Evolutionary conservation across 2,329 filamentous ascomycete genomes (phyloP).

Genomic region (Aspergillus pseudotamarii): DNA sequence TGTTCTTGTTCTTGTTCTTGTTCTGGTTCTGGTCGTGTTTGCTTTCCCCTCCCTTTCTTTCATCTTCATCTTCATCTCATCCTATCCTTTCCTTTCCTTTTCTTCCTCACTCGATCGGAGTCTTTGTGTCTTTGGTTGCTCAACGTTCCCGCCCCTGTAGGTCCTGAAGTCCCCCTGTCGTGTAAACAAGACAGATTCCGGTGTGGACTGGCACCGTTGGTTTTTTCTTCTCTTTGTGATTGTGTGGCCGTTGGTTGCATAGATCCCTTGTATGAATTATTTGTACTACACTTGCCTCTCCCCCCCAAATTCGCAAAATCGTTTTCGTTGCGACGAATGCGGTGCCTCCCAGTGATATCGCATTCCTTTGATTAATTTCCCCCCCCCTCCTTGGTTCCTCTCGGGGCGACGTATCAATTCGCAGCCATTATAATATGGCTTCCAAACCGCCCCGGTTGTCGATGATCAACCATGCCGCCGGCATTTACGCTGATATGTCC

Average conservation of each 20-base stretch:
- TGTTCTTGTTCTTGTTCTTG: too few relatives aligned
- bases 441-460: slow-evolving; percentile 56
- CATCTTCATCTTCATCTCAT: neutral
- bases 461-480: slow-evolving; percentile 76
- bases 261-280: neutral
- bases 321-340: neutral
- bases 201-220: neutral
- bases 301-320: neutral
- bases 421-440: neutral
- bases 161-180: neutral
- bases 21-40: neutral
- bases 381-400: too few relatives aligned
- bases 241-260: neutral
- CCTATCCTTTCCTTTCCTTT: neutral
- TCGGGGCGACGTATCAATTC: neutral
- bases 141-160: neutral
- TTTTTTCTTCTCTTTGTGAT: neutral
- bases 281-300: neutral
- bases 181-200: neutral
- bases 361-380: neutral
- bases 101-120: neutral
- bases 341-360: neutral
- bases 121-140: neutral
- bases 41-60: neutral
- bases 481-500: slow-evolving; percentile 92